These are phyloP conservation scores for Coemansia sp. DNA, from an alignment of 192 early-diverging fungal species.

Conservation along the genomic window DNA sequence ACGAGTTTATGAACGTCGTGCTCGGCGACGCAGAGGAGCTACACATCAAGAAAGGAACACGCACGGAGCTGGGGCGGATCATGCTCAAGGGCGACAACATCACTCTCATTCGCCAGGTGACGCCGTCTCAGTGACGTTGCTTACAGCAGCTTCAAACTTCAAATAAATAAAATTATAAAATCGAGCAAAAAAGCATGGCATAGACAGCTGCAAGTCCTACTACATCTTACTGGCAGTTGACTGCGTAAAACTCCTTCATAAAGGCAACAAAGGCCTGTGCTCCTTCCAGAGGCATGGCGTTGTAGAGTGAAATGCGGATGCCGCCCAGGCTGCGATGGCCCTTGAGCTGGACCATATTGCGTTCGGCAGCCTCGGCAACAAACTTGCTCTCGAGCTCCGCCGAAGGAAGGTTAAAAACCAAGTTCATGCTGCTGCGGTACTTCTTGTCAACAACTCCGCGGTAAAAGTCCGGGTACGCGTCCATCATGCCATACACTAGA, in stretches of 20 bases:
- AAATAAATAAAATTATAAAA: neutral
- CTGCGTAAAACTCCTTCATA: slow-evolving; percentile 74
- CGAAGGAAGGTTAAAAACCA: slow-evolving; percentile 71
- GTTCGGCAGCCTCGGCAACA: slow-evolving; percentile 71
- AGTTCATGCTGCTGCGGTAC: slow-evolving; percentile 84
- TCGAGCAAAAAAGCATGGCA: neutral
- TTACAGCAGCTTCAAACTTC: neutral
- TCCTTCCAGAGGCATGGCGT: slow-evolving; percentile 84
- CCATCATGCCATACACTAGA: slow-evolving; percentile 65
- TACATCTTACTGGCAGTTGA: slow-evolving; percentile 14
- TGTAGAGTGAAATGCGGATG: slow-evolving; percentile 90
- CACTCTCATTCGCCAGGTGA: slow-evolving; percentile 67
- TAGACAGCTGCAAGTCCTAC: neutral
- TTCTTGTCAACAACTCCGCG: slow-evolving; percentile 60
- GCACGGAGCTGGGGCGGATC: slow-evolving; percentile 77
- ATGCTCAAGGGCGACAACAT: slow-evolving; percentile 98
- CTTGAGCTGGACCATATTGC: slow-evolving; percentile 83
- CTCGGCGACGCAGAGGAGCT: slow-evolving; percentile 88
- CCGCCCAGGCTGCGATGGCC: slow-evolving; percentile 96
- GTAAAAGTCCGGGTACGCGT: slow-evolving; percentile 63
- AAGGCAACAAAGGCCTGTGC: slow-evolving; percentile 74
- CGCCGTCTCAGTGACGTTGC: neutral
- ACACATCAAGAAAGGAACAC: slow-evolving; percentile 71
- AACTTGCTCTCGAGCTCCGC: slow-evolving; percentile 77
- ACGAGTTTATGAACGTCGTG: slow-evolving; percentile 98